Conservation (phyloP, 805 yeast genomes). For the Candida awuae region DNA sequence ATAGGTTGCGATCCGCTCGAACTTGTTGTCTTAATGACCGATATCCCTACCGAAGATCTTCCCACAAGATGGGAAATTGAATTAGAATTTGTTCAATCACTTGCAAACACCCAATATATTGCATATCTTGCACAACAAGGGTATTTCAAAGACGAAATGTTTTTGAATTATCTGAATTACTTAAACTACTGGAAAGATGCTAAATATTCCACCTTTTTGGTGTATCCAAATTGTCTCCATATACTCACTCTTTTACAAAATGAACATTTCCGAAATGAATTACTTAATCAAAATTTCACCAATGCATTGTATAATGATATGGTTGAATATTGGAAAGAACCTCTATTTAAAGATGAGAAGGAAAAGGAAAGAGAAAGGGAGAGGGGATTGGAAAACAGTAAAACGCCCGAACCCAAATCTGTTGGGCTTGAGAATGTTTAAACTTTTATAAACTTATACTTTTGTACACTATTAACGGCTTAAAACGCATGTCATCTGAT, state of each 20-base stretch:
- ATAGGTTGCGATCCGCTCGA: too few relatives aligned
- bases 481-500: not conserved
- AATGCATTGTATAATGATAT: conserved; percentile 61
- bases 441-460: too few relatives aligned
- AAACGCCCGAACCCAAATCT: too few relatives aligned
- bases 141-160: conserved; percentile 61
- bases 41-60: conserved; percentile 24
- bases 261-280: conserved; percentile 45
- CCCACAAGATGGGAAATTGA: conserved; percentile 87
- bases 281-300: conserved; percentile 49
- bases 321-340: conserved; percentile 62
- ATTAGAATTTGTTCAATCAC: conserved; percentile 86
- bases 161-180: conserved; percentile 69
- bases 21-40: too few relatives aligned
- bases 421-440: too few relatives aligned
- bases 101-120: conserved; percentile 83
- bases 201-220: conserved; percentile 59
- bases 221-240: conserved; percentile 84
- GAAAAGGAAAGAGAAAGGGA: conserved; percentile 1
- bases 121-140: conserved; percentile 81
- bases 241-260: conserved; percentile 56
- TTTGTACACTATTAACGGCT: too few relatives aligned
- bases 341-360: conserved; percentile 15
- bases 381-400: too few relatives aligned
- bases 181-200: conserved; percentile 81